Evolutionary conservation across 225 moss, liverwort and hornwort genomes (phyloP), one percentile per base, ranked within the genome.

Genomic region (Lunularia cruciata): DNA sequence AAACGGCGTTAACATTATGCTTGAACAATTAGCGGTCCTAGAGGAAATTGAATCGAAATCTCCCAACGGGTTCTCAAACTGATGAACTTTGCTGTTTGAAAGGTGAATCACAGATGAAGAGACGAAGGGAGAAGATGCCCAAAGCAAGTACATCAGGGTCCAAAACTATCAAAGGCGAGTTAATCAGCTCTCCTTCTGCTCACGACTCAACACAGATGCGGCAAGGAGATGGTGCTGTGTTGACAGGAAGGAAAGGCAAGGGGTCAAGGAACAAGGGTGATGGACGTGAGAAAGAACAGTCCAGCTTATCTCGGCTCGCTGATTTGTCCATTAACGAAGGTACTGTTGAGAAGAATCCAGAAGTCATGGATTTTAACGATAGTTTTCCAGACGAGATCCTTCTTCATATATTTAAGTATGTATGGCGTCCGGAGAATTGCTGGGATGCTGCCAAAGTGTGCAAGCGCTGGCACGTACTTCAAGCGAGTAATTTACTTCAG

Each of bases 401-500:
- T 43, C 28, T 65, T 16, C 53, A 36, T 0, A 64, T 73, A 28
- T 76, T 81, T 28, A 73, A 65, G 37, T 58, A 58, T 26, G 10
- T 35, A 4, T 70, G 63, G 59, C 34, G 54, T 26, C 64, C 69
- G 14, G 45, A 8, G 22, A 49, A 76, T 32, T 51, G 61, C n/a
- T 73, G 72, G 76, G 65, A 70, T 0, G 49, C 65, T 1, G 76
- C 76, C 45, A 65, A 73, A 76, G 81, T 81, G 15, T 81, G 81
- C 58, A 76, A 73, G 69, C 72, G 76, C 11, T 81, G 76, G 76
- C 73, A 57, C 47, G 47, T 66, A 35, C 23, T 81, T 6, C 59
- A 59, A 26, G 69, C 76, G 16, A 67, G 27, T n/a, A 76, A n/a
- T 32, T 68, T 57, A 54, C 47, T 81, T 36, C 64, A 69, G 42